A percentile compares a stretch with the other conserved stretches of the same genome.
These are phyloP conservation scores for Eucalyptus melliodora DNA, from an alignment of 345 rosid species.

Conservation along the genomic window DNA sequence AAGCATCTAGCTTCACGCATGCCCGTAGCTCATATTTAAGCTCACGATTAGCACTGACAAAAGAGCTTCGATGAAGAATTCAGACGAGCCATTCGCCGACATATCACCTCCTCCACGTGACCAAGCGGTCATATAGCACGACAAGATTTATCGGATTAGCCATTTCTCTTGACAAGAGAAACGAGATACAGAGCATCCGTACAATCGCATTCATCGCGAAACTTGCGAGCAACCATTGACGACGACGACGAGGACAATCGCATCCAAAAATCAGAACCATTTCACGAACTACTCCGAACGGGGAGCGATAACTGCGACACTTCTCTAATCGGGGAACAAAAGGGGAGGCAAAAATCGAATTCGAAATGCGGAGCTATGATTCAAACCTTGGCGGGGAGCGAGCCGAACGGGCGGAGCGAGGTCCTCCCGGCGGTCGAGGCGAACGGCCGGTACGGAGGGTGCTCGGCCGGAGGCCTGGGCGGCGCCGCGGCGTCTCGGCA, in stretches of 20 bases:
- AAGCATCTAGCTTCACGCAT: neutral
- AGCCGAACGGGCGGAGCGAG: slow-evolving; percentile 27
- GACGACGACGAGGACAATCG: neutral
- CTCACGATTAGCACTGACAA: neutral
- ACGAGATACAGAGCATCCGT: neutral
- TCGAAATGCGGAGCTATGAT: neutral
- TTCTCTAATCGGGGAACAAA: neutral
- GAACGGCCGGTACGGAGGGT: slow-evolving; percentile 9
- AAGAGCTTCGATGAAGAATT: neutral
- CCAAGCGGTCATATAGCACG: neutral
- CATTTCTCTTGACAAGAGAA: neutral
- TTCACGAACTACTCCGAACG: neutral
- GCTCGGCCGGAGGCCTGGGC: slow-evolving; percentile 3
- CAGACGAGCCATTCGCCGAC: neutral
- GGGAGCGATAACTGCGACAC: neutral
- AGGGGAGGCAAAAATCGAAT: neutral
- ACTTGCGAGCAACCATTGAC: neutral
- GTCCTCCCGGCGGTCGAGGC: slow-evolving; percentile 20
- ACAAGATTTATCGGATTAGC: neutral
- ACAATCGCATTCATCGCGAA: neutral
- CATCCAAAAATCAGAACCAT: neutral
- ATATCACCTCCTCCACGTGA: neutral
- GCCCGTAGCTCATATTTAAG: neutral
- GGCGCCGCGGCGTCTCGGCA: slow-evolving; percentile 10
- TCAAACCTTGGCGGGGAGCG: slow-evolving; percentile 21